phyloP scores from a whole-genome alignment of 2,329 filamentous ascomycete species.

The Colletotrichum sidae region DNA sequence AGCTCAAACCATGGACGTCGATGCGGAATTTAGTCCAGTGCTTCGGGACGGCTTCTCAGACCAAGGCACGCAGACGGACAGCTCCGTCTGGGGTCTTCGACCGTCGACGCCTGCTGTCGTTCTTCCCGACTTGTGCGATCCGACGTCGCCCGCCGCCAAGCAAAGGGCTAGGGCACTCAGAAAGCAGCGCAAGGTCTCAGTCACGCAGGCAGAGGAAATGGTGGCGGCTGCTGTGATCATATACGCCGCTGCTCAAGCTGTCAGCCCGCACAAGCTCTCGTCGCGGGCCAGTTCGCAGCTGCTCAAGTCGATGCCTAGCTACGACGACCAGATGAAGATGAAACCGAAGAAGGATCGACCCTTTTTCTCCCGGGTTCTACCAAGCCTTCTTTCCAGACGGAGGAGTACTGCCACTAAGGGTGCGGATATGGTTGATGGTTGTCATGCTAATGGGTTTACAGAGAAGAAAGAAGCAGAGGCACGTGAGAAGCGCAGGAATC shows the following conservation, averaged over 20 bases:
- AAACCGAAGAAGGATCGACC: constrained; percentile 41
- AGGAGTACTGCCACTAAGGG: constrained; percentile 48
- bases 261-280: constrained; percentile 54
- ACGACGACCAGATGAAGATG: constrained; percentile 43
- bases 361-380: constrained; percentile 48
- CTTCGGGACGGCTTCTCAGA: constrained; percentile 22
- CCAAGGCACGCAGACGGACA: constrained; percentile 37
- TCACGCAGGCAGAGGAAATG: constrained; percentile 62
- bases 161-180: constrained; percentile 57
- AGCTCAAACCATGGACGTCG: constrained; percentile 6
- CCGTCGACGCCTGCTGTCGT: constrained; percentile 60
- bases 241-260: constrained; percentile 61
- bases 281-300: constrained; percentile 37
- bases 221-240: constrained; percentile 66
- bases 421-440: constrained; percentile 54
- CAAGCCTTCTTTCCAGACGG: constrained; percentile 41
- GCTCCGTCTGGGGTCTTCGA: constrained; percentile 48
- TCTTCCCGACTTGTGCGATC: constrained; percentile 55
- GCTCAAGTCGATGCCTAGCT: constrained; percentile 43
- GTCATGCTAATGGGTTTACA: constrained; percentile 68
- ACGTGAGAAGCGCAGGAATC: constrained; percentile 54
- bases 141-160: constrained; percentile 51
- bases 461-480: constrained; percentile 65
- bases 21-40: constrained; percentile 14
- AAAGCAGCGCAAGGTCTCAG: constrained; percentile 57